phyloP scores from a whole-genome alignment of 495 filamentous ascomycete genomes.

The Aspergillus kassunensis region DNA sequence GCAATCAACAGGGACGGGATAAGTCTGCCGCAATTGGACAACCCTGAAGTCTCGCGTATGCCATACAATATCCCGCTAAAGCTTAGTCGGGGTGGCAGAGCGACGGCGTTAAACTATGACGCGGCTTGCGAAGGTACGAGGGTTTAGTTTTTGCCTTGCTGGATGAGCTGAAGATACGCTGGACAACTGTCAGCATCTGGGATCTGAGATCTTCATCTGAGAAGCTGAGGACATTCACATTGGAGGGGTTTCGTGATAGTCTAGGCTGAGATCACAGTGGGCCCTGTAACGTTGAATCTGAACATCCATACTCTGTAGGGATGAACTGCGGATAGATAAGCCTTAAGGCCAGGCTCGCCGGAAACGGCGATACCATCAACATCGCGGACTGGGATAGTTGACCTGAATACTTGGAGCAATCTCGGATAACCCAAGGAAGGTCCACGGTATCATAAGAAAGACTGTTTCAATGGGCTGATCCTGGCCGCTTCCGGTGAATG shows the following conservation, averaged over 20 bases:
- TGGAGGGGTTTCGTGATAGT: background rate
- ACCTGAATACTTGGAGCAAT: too few species aligned
- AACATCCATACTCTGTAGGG: background rate
- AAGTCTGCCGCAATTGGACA: too few species aligned
- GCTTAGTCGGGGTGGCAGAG: slow-evolving; percentile 7
- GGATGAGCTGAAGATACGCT: too few species aligned
- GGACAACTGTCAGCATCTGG: too few species aligned
- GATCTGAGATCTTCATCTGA: too few species aligned
- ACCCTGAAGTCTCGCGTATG: too few species aligned
- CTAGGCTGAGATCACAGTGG: background rate
- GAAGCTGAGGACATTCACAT: too few species aligned
- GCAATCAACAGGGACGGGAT: too few species aligned
- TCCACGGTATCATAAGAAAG: background rate
- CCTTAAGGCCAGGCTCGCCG: too few species aligned
- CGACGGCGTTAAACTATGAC: slow-evolving; percentile 7
- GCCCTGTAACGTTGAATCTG: slow-evolving; percentile 6
- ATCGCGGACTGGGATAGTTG: too few species aligned
- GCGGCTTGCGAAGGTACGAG: too few species aligned
- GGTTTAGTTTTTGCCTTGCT: too few species aligned
- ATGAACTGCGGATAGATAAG: background rate
- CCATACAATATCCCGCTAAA: background rate
- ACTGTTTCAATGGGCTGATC: slow-evolving; percentile 12
- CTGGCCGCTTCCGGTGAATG: slow-evolving; percentile 12
- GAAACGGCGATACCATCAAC: slow-evolving; percentile 4
- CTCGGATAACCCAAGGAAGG: slow-evolving; percentile 4